A percentile compares a stretch with the other conserved stretches of the same genome.
These are phyloP conservation scores for Diospyros lotus DNA, from an alignment of 148 eudicot species.

Conservation along the genomic window DNA sequence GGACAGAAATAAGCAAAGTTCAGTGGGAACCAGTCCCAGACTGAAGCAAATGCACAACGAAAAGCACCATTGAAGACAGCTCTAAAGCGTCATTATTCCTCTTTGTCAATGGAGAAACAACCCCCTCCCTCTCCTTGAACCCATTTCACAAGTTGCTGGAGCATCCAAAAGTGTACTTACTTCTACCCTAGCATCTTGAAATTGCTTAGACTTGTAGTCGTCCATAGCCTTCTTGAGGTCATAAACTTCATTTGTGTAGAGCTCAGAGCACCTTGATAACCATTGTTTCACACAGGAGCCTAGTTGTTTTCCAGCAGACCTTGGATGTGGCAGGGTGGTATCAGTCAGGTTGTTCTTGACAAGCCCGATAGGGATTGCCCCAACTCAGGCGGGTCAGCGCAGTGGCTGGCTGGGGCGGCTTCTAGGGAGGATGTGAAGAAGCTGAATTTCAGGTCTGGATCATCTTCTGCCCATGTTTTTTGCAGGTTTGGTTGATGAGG, in stretches of 20 bases:
- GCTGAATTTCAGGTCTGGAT: slow-evolving; percentile 2
- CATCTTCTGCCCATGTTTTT: neutral
- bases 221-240: slow-evolving; percentile 30
- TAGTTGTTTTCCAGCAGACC: slow-evolving; percentile 19
- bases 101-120: slow-evolving; percentile 39
- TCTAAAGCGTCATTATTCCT: slow-evolving; percentile 34
- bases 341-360: slow-evolving; percentile 33
- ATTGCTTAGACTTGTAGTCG: slow-evolving; percentile 23
- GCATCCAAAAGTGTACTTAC: slow-evolving; percentile 49
- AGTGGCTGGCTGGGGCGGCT: slow-evolving; percentile 30
- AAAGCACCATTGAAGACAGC: slow-evolving; percentile 47
- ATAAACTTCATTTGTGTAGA: slow-evolving; percentile 40
- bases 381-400: slow-evolving; percentile 26
- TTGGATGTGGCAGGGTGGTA: slow-evolving; percentile 37
- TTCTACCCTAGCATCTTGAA: slow-evolving; percentile 40
- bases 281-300: slow-evolving; percentile 20
- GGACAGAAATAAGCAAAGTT: too few species aligned
- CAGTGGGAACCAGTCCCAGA: neutral
- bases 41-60: slow-evolving; percentile 29
- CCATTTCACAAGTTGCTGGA: slow-evolving; percentile 54
- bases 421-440: slow-evolving; percentile 28
- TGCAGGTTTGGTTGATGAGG: slow-evolving; percentile 9
- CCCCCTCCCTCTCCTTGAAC: slow-evolving; percentile 37
- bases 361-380: slow-evolving; percentile 50
- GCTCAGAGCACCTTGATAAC: slow-evolving; percentile 44